These are phyloP conservation scores for Myrica gale DNA, from an alignment of 306 rosid species.

Conservation along the genomic window DNA sequence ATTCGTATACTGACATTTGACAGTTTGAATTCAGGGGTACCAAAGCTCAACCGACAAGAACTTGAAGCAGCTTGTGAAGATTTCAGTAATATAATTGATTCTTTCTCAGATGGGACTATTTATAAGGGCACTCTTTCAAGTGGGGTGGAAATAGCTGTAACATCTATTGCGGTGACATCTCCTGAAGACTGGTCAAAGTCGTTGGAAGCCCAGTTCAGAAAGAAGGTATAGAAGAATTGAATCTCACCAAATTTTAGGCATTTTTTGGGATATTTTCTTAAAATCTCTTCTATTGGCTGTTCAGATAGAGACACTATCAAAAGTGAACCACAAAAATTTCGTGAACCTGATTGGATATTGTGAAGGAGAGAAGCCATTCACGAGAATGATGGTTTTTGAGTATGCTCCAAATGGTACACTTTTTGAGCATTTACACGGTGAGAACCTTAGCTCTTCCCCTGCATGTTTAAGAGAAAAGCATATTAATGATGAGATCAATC, in stretches of 20 bases:
- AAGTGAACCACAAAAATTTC: constrained; percentile 88
- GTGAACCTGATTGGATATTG: constrained; percentile 83
- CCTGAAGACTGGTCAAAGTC: constrained; percentile 63
- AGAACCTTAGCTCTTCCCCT: constrained; percentile 28
- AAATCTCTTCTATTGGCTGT: constrained; percentile 12
- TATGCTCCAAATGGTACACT: constrained; percentile 96
- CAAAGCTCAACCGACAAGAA: constrained; percentile 72
- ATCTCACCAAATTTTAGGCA: neutral
- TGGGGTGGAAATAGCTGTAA: constrained; percentile 94
- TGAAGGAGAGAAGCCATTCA: constrained; percentile 81
- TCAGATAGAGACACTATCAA: constrained; percentile 72
- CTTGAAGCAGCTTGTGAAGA: constrained; percentile 87
- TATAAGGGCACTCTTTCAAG: constrained; percentile 93
- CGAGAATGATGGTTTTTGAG: constrained; percentile 94
- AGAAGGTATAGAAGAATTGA: constrained; percentile 51
- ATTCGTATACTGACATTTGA: constrained; percentile 3
- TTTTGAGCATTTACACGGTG: constrained; percentile 85
- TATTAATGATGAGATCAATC: neutral
- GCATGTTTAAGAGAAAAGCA: neutral
- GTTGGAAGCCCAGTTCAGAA: constrained; percentile 64
- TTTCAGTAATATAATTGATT: constrained; percentile 85
- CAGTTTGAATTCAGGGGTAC: constrained; percentile 62
- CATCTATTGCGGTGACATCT: constrained; percentile 48
- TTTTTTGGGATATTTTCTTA: constrained; percentile 12
- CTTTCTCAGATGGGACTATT: constrained; percentile 52